Conservation (phyloP, 495 filamentous ascomycete genomes). For the Darksidea phi region DNA sequence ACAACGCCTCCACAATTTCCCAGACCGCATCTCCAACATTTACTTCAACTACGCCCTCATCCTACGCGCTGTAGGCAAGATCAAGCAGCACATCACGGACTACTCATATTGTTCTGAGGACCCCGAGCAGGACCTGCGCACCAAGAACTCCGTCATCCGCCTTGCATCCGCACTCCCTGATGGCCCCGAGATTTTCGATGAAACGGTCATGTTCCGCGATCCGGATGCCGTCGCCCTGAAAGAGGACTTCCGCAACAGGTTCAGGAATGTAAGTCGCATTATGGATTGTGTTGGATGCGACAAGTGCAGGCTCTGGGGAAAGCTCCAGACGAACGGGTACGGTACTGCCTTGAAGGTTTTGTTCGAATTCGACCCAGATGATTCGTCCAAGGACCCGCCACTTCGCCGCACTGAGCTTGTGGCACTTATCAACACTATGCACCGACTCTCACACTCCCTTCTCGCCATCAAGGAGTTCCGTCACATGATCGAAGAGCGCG, state of each 20-base stretch:
- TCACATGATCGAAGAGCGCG: constrained; percentile 59
- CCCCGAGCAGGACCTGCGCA: constrained; percentile 68
- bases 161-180: constrained; percentile 66
- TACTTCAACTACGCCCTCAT: constrained; percentile 98
- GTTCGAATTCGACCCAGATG: constrained; percentile 87
- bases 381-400: constrained; percentile 64
- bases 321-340: constrained; percentile 93
- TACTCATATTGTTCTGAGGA: constrained; percentile 96
- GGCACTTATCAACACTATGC: constrained; percentile 89
- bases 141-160: constrained; percentile 72
- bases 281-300: constrained; percentile 99
- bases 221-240: constrained; percentile 68
- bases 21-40: constrained; percentile 91
- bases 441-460: constrained; percentile 76
- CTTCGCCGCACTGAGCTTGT: constrained; percentile 89
- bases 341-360: constrained; percentile 92
- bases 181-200: constrained; percentile 83
- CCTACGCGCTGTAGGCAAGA: constrained; percentile 83
- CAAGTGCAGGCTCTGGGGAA: constrained; percentile 97
- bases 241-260: constrained; percentile 95
- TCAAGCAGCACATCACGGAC: constrained; percentile 74
- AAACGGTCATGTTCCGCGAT: constrained; percentile 87
- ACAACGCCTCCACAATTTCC: constrained; percentile 73
- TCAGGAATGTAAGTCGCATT: constrained; percentile 89
- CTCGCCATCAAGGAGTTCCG: constrained; percentile 73